Evolutionary conservation across 2,329 filamentous ascomycete species (phyloP).

Genomic region (Colletotrichum costaricense): DNA sequence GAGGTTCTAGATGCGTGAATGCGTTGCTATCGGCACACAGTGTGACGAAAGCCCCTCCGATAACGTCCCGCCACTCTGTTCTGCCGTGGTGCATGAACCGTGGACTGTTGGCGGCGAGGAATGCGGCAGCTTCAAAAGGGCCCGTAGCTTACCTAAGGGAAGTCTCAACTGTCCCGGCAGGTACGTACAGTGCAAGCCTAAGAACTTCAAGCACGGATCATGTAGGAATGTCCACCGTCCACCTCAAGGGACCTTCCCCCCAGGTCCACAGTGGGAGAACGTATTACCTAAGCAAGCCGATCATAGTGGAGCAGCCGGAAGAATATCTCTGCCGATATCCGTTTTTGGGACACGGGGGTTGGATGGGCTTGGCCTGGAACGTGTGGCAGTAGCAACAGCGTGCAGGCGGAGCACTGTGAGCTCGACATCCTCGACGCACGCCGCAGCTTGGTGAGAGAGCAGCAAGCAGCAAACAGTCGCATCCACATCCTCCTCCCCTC

Average conservation of each 20-base stretch:
- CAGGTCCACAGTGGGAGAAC: not conserved
- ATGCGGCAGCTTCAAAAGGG: not conserved
- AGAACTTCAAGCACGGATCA: not conserved
- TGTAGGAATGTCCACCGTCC: too few relatives aligned
- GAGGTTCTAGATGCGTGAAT: constrained; percentile 14
- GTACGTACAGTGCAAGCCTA: too few relatives aligned
- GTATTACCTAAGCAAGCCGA: too few relatives aligned
- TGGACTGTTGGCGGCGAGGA: not conserved
- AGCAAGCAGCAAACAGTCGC: constrained; percentile 23
- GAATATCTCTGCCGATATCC: not conserved
- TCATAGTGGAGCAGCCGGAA: not conserved
- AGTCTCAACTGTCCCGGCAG: too few relatives aligned
- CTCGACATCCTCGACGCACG: constrained; percentile 27
- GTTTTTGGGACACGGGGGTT: not conserved
- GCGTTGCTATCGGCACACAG: constrained; percentile 14
- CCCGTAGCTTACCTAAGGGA: too few relatives aligned
- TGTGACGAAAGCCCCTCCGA: not conserved
- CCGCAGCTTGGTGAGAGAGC: constrained; percentile 29
- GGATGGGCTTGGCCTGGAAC: not conserved
- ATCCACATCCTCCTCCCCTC: constrained; percentile 20
- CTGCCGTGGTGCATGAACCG: not conserved
- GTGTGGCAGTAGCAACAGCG: not conserved
- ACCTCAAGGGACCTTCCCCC: not conserved
- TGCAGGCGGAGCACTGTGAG: not conserved
- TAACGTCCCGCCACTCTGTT: not conserved